Percentiles rank a stretch among this genome's conserved stretches.
Conservation (phyloP, 495 filamentous ascomycete species). For the Bombardia bombarda region DNA sequence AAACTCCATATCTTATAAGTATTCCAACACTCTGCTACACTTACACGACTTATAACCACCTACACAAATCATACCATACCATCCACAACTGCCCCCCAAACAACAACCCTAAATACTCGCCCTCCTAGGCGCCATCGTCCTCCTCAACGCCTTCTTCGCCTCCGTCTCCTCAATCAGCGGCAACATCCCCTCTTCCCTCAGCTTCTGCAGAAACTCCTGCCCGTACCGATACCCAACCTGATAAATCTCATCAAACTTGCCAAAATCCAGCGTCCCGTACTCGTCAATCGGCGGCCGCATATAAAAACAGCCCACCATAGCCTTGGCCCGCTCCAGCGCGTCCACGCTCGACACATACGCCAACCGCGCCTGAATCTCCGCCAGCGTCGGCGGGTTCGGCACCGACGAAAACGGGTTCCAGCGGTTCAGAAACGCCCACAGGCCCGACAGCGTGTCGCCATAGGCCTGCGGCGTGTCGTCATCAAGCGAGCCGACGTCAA, state of each 20-base stretch:
- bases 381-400: slow-evolving; percentile 88
- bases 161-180: slow-evolving; percentile 64
- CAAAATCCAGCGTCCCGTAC: slow-evolving; percentile 93
- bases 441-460: slow-evolving; percentile 88
- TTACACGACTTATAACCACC: too few relatives aligned
- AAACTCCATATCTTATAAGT: too few relatives aligned
- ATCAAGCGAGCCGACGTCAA: slow-evolving; percentile 88
- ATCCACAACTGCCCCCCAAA: neutral
- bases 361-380: slow-evolving; percentile 89
- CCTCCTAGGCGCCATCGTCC: slow-evolving; percentile 89
- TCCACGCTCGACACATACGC: slow-evolving; percentile 93
- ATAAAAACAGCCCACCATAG: slow-evolving; percentile 77
- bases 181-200: slow-evolving; percentile 69
- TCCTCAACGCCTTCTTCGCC: slow-evolving; percentile 77
- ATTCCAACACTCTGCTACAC: too few relatives aligned
- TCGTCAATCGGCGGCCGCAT: slow-evolving; percentile 92
- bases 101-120: slow-evolving; percentile 73
- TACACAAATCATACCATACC: too few relatives aligned
- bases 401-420: slow-evolving; percentile 90
- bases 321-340: slow-evolving; percentile 88
- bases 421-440: slow-evolving; percentile 87
- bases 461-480: slow-evolving; percentile 85
- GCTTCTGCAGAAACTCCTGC: slow-evolving; percentile 61
- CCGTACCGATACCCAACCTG: slow-evolving; percentile 80
- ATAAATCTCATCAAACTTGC: slow-evolving; percentile 95